These are phyloP conservation scores for Blastobotrys parvus DNA, from an alignment of 805 yeast genomes.

Conservation along the genomic window DNA sequence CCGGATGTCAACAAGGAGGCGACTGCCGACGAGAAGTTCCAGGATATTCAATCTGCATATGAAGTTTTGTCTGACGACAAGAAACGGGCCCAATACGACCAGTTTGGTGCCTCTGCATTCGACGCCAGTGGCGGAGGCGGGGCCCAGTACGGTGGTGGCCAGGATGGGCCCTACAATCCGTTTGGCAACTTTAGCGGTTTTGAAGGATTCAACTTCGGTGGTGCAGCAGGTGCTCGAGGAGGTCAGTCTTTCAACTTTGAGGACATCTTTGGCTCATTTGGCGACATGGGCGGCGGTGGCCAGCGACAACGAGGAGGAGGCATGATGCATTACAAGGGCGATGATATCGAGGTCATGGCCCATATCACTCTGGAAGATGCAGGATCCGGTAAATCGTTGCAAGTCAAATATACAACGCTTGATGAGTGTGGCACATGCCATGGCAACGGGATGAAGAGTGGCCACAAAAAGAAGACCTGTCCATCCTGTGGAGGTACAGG, in stretches of 20 bases:
- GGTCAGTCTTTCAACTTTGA: conserved; percentile 44
- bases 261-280: conserved; percentile 53
- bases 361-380: conserved; percentile 78
- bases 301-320: conserved; percentile 31
- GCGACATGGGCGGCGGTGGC: conserved; percentile 30
- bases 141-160: conserved; percentile 43
- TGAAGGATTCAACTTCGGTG: conserved; percentile 34
- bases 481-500: conserved; percentile 90
- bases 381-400: conserved; percentile 63
- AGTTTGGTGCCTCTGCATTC: conserved; percentile 82
- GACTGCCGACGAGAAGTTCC: conserved; percentile 82
- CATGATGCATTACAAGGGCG: conserved; percentile 79
- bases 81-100: conserved; percentile 84
- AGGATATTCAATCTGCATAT: conserved; percentile 88
- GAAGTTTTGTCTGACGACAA: conserved; percentile 80
- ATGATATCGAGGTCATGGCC: conserved; percentile 72
- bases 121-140: conserved; percentile 46
- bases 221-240: conserved; percentile 30
- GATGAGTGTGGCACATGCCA: conserved; percentile 72
- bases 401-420: conserved; percentile 62
- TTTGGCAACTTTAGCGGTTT: conserved; percentile 29
- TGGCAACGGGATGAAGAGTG: conserved; percentile 78
- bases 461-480: conserved; percentile 71
- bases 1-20: conserved; percentile 94
- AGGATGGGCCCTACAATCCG: conserved; percentile 36